Percentiles rank a stretch among this genome's conserved stretches.
Conservation (phyloP, 805 yeast genomes). For the Candida alai region DNA sequence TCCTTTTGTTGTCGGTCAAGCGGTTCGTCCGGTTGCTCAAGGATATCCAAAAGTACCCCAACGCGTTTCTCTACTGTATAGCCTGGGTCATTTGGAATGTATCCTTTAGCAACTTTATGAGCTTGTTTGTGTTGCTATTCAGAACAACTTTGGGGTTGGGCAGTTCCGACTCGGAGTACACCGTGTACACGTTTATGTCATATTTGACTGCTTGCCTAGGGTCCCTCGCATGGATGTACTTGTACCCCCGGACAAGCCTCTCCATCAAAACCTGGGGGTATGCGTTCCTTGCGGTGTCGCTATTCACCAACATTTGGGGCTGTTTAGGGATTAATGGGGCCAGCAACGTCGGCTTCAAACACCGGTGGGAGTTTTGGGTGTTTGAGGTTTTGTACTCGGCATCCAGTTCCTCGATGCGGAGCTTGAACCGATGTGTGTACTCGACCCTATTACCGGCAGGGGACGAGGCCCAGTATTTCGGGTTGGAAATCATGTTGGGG, state of each 20-base stretch:
- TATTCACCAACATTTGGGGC: slow-evolving; percentile 37
- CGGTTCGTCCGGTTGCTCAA: slow-evolving; percentile 21
- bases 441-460: slow-evolving; percentile 38
- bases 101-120: slow-evolving; percentile 29
- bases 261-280: slow-evolving; percentile 35
- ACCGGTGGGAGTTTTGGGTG: slow-evolving; percentile 42
- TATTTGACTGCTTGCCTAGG: slow-evolving; percentile 32
- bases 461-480: slow-evolving; percentile 41
- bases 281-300: slow-evolving; percentile 24
- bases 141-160: slow-evolving; percentile 39
- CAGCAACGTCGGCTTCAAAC: slow-evolving; percentile 34
- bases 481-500: slow-evolving; percentile 38
- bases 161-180: slow-evolving; percentile 33
- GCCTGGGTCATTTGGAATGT: slow-evolving; percentile 44
- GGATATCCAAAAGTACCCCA: slow-evolving; percentile 24
- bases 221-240: slow-evolving; percentile 34
- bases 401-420: slow-evolving; percentile 32
- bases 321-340: slow-evolving; percentile 27
- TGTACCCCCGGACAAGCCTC: slow-evolving; percentile 22
- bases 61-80: slow-evolving; percentile 34
- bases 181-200: slow-evolving; percentile 36
- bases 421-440: slow-evolving; percentile 33
- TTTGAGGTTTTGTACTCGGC: slow-evolving; percentile 35
- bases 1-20: slow-evolving; percentile 23
- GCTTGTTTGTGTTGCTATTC: slow-evolving; percentile 33